These are phyloP conservation scores for Apophysomyces ossiformis DNA, from an alignment of 371 early-diverging fungal genomes.

Conservation along the genomic window DNA sequence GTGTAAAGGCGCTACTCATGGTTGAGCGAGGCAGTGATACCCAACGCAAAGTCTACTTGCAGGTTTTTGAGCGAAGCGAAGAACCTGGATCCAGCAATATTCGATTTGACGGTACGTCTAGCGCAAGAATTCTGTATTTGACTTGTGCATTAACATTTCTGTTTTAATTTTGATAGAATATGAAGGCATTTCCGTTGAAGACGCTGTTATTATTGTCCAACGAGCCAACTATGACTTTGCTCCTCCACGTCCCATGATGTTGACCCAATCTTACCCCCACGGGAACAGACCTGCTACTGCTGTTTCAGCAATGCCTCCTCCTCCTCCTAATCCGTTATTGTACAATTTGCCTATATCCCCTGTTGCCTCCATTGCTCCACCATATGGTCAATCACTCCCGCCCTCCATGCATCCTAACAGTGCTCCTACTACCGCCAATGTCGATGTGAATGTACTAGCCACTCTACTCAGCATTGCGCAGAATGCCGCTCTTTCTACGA, in stretches of 20 bases:
- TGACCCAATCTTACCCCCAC: slow-evolving; percentile 13
- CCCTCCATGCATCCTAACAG: background rate
- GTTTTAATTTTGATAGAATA: slow-evolving; percentile 26
- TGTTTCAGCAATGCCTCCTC: background rate
- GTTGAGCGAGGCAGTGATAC: slow-evolving; percentile 46
- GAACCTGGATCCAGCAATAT: slow-evolving; percentile 22
- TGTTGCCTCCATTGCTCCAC: background rate
- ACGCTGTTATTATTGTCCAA: slow-evolving; percentile 33
- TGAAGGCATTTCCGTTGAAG: slow-evolving; percentile 39
- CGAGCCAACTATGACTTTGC: slow-evolving; percentile 14
- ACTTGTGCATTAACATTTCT: background rate
- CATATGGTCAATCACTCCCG: background rate
- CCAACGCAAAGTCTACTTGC: slow-evolving; percentile 37
- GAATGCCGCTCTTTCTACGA: slow-evolving; percentile 4
- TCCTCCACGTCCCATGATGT: slow-evolving; percentile 10
- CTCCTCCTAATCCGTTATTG: background rate
- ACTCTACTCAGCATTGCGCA: slow-evolving; percentile 12
- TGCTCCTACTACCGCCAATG: slow-evolving; percentile 11
- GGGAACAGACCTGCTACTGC: slow-evolving; percentile 1
- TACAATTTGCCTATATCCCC: background rate
- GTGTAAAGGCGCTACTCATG: slow-evolving; percentile 56
- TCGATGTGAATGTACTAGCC: slow-evolving; percentile 13
- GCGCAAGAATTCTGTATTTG: background rate
- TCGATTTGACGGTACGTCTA: slow-evolving; percentile 38
- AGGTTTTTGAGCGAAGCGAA: slow-evolving; percentile 34